Percentiles rank a stretch among this genome's conserved stretches.
These are phyloP conservation scores for Nicotiana rustica DNA, from an alignment of 305 asterid genomes.

Conservation along the genomic window DNA sequence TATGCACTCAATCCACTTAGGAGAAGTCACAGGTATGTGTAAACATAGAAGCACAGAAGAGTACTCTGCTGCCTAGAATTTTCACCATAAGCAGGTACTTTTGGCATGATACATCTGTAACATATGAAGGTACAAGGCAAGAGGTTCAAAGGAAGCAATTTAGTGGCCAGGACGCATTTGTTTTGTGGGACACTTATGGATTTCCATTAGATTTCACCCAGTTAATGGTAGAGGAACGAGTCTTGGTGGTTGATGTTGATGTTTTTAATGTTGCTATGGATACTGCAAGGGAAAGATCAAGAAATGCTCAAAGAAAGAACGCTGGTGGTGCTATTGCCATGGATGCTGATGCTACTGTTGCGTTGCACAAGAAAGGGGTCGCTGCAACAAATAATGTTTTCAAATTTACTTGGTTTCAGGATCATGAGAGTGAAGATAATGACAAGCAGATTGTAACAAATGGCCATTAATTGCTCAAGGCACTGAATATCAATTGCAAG, in stretches of 20 bases:
- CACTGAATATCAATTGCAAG: neutral
- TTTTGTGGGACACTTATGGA: conserved; percentile 96
- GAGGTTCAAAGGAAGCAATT: conserved; percentile 73
- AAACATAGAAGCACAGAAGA: too few species aligned
- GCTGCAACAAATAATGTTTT: conserved; percentile 77
- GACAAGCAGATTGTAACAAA: conserved; percentile 43
- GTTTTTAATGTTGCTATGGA: conserved; percentile 80
- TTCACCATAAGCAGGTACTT: too few species aligned
- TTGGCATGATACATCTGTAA: too few species aligned
- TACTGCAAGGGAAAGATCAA: conserved; percentile 91
- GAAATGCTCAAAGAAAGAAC: conserved; percentile 91
- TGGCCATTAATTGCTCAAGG: conserved; percentile 48
- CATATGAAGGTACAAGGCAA: conserved; percentile 33
- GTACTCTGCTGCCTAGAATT: too few species aligned
- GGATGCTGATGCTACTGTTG: conserved; percentile 96
- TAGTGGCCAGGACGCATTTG: conserved; percentile 97
- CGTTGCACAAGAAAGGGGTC: conserved; percentile 78
- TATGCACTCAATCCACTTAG: too few species aligned
- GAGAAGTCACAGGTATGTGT: too few species aligned
- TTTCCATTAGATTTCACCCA: conserved; percentile 98
- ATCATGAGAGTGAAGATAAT: conserved; percentile 44
- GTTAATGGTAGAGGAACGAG: conserved; percentile 99
- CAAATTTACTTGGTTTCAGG: conserved; percentile 92
- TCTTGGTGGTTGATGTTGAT: conserved; percentile 77
- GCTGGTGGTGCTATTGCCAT: conserved; percentile 74